phyloP scores from a whole-genome alignment of 1,139 yeast genomes.

The Zygosaccharomyces pseudobailii region DNA sequence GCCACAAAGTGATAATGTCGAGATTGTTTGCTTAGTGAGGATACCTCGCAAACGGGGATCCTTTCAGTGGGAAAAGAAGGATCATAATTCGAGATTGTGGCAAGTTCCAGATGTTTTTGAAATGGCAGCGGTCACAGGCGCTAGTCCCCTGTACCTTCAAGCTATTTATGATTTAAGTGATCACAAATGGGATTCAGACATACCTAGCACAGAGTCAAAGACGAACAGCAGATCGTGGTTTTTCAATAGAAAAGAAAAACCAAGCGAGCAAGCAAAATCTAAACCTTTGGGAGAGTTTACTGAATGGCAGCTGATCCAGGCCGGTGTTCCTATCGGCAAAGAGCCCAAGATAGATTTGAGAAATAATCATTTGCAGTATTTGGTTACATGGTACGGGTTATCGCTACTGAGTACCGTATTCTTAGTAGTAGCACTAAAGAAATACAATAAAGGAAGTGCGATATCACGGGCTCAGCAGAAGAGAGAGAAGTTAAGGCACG shows the following conservation, averaged over 20 bases:
- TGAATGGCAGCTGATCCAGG: conserved; percentile 50
- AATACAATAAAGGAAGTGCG: conserved; percentile 38
- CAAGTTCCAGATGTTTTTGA: conserved; percentile 73
- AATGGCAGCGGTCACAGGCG: conserved; percentile 58
- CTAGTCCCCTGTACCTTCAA: conserved; percentile 75
- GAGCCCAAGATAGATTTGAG: conserved; percentile 72
- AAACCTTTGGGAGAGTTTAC: conserved; percentile 35
- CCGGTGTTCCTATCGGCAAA: conserved; percentile 90
- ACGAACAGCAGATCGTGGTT: not conserved
- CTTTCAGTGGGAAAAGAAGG: conserved; percentile 74
- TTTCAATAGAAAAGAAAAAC: not conserved
- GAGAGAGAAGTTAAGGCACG: conserved; percentile 44
- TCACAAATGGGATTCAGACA: conserved; percentile 34
- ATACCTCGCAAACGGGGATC: conserved; percentile 64
- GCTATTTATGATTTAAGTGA: conserved; percentile 64
- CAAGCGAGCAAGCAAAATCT: not conserved
- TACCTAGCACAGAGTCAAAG: conserved; percentile 27
- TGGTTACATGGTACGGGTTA: conserved; percentile 93
- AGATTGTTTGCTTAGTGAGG: conserved; percentile 68
- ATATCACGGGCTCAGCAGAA: conserved; percentile 36
- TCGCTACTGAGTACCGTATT: conserved; percentile 65
- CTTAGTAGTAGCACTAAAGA: conserved; percentile 52
- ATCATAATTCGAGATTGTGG: conserved; percentile 55
- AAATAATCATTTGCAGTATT: conserved; percentile 87
- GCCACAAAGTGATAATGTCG: conserved; percentile 66